These are phyloP conservation scores for Tranzscheliella williamsii DNA, from an alignment of 1,284 basidiomycete genomes.

Conservation along the genomic window DNA sequence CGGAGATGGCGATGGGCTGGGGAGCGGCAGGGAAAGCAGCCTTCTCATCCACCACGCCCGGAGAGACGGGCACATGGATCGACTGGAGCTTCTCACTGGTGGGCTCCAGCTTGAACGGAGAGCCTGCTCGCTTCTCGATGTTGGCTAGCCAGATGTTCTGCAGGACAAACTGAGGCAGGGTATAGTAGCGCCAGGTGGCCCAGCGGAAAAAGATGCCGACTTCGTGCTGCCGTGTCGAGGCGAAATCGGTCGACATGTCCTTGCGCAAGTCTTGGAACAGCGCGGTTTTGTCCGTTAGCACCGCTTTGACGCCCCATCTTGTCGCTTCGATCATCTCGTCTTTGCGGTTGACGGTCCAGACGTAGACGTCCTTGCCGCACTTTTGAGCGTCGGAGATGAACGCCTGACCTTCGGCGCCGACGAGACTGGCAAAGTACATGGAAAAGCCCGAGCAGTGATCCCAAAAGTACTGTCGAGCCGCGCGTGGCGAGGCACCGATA, in stretches of 20 bases:
- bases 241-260: conserved; percentile 63
- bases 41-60: conserved; percentile 8
- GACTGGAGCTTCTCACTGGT: not conserved
- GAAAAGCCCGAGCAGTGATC: conserved; percentile 84
- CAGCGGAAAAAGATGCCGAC: conserved; percentile 56
- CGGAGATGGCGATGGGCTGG: conserved; percentile 15
- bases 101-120: conserved; percentile 23
- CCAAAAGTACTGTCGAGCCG: conserved; percentile 89
- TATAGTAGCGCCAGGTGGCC: conserved; percentile 51
- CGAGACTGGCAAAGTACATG: conserved; percentile 76
- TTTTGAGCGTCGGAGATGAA: conserved; percentile 78
- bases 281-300: conserved; percentile 83
- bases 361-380: conserved; percentile 81
- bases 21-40: not conserved
- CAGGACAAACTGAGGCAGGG: conserved; percentile 45
- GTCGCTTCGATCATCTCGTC: conserved; percentile 94
- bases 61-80: not conserved
- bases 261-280: conserved; percentile 75
- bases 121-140: conserved; percentile 47
- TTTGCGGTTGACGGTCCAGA: conserved; percentile 94
- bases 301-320: conserved; percentile 84
- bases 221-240: conserved; percentile 36
- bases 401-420: conserved; percentile 70
- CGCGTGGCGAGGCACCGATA: conserved; percentile 71
- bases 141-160: conserved; percentile 45